phyloP scores from a whole-genome alignment of 768 basidiomycete species.

The Mrakia gelida region DNA sequence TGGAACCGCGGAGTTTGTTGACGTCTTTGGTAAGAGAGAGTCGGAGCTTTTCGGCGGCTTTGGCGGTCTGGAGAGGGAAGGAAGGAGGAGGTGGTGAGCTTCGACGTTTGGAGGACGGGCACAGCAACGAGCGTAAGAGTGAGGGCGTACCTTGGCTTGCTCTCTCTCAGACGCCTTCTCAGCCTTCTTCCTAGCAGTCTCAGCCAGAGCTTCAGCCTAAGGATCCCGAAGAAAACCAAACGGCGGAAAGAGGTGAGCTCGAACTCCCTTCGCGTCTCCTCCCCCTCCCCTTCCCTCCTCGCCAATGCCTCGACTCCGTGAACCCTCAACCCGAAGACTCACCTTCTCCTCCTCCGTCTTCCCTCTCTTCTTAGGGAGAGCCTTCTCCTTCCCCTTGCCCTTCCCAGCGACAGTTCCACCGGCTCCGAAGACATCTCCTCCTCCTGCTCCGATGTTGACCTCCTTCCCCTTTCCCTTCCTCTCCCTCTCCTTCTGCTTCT shows the following conservation, averaged over 20 bases:
- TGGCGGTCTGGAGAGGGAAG: not conserved
- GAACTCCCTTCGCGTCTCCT: not conserved
- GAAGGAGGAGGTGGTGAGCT: not conserved
- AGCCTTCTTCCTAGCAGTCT: not conserved
- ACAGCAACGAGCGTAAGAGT: not conserved
- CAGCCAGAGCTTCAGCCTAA: not conserved
- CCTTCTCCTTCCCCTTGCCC: conserved; percentile 15
- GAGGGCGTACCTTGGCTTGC: not conserved
- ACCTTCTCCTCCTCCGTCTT: conserved; percentile 25
- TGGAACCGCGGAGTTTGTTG: conserved; percentile 40
- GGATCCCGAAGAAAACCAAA: not conserved
- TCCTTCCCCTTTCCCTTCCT: not conserved
- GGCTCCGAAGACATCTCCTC: too few relatives aligned
- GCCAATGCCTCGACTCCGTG: not conserved
- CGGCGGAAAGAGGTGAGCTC: not conserved
- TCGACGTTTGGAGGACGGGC: too few relatives aligned
- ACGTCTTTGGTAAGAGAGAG: conserved; percentile 33
- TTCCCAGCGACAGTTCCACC: not conserved
- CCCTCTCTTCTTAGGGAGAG: not conserved
- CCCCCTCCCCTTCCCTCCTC: not conserved
- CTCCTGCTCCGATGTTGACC: not conserved
- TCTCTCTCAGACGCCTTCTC: conserved; percentile 2
- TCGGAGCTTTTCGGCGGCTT: conserved; percentile 34
- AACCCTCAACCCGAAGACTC: not conserved
- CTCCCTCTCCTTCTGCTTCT: not conserved